Evolutionary conservation across 129 eudicot genomes (phyloP).

Genomic region (Logfia minima): DNA sequence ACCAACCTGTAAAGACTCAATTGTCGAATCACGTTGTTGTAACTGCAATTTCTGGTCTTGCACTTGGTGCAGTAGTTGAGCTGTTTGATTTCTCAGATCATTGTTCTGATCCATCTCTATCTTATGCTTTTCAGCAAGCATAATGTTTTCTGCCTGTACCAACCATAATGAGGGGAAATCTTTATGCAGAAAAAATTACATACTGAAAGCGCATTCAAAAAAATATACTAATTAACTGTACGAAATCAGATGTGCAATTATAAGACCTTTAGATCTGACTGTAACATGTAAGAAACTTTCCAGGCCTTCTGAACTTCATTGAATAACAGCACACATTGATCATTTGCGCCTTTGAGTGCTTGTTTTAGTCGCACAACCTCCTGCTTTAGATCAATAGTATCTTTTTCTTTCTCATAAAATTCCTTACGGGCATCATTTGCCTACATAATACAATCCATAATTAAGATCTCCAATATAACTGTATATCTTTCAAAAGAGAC

Average conservation of each 20-base stretch:
- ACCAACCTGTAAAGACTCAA: constrained; percentile 76
- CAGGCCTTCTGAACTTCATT: constrained; percentile 99
- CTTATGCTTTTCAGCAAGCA: constrained; percentile 73
- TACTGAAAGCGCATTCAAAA: background rate
- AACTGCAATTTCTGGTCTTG: constrained; percentile 75
- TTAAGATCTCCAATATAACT: constrained; percentile 9
- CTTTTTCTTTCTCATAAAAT: constrained; percentile 80
- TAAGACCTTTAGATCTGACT: constrained; percentile 89
- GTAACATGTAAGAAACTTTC: constrained; percentile 94
- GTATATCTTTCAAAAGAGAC: constrained; percentile 18
- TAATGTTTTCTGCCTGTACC: constrained; percentile 75
- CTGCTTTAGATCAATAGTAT: constrained; percentile 63
- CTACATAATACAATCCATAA: constrained; percentile 38
- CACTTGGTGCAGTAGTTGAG: constrained; percentile 65
- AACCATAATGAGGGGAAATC: constrained; percentile 14
- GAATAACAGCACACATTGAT: constrained; percentile 82
- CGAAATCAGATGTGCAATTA: constrained; percentile 6
- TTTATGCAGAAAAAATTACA: constrained; percentile 9
- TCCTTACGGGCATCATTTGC: constrained; percentile 98
- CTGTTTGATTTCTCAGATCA: constrained; percentile 75
- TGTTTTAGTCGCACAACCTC: constrained; percentile 60
- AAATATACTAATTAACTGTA: background rate
- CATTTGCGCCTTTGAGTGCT: constrained; percentile 81
- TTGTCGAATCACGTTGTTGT: constrained; percentile 74
- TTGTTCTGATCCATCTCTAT: constrained; percentile 83